These are phyloP conservation scores for Crithidia sp. DNA, from an alignment of 208 protist genomes.

Conservation along the genomic window DNA sequence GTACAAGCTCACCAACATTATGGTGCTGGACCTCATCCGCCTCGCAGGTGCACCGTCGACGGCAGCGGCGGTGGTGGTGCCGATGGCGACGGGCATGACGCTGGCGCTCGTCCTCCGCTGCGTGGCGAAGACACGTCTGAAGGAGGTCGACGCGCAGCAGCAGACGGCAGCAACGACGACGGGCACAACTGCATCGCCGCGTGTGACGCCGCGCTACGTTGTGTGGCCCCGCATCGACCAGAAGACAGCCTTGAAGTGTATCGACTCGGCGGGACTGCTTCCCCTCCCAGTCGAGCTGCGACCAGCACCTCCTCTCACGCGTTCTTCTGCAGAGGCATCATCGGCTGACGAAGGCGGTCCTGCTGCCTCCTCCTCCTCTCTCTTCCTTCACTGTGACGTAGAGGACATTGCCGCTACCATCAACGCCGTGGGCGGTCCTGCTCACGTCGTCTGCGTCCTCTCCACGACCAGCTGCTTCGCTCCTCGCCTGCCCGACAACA, in stretches of 20 bases:
- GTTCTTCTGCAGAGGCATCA: neutral
- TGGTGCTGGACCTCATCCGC: slow-evolving; percentile 86
- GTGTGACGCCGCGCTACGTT: slow-evolving; percentile 74
- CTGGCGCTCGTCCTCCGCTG: slow-evolving; percentile 83
- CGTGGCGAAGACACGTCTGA: slow-evolving; percentile 42
- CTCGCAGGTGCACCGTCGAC: slow-evolving; percentile 55
- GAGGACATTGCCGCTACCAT: slow-evolving; percentile 75
- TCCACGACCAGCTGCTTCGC: slow-evolving; percentile 98
- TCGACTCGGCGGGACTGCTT: slow-evolving; percentile 83
- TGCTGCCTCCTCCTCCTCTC: neutral
- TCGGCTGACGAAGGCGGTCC: neutral
- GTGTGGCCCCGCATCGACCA: slow-evolving; percentile 98
- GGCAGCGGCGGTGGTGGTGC: slow-evolving; percentile 86
- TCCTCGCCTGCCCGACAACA: slow-evolving; percentile 95
- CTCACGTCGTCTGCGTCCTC: slow-evolving; percentile 95
- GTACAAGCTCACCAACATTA: slow-evolving; percentile 87
- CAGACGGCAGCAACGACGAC: neutral
- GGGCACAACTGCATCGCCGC: neutral
- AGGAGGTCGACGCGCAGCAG: slow-evolving; percentile 9
- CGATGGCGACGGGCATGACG: slow-evolving; percentile 97
- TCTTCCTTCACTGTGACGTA: slow-evolving; percentile 73
- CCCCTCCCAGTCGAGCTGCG: slow-evolving; percentile 64
- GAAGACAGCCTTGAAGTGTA: slow-evolving; percentile 98
- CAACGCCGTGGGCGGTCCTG: slow-evolving; percentile 47
- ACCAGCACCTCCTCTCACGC: slow-evolving; percentile 9